These are phyloP conservation scores for Skeletonema marinoi DNA, from an alignment of 108 stramenopile genomes.

Conservation along the genomic window DNA sequence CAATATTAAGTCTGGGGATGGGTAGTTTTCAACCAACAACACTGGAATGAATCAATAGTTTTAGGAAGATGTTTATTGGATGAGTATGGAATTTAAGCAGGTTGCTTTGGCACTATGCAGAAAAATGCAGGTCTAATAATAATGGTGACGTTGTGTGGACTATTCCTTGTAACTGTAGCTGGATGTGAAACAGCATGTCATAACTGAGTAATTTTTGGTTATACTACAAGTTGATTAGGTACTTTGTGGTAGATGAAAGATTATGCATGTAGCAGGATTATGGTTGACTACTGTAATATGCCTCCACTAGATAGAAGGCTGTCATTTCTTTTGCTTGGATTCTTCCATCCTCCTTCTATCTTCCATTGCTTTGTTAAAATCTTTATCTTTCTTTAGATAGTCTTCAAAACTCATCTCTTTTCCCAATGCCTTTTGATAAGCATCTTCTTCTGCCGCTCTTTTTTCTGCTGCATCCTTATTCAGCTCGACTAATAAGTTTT, in stretches of 20 bases:
- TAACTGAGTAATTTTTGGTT: no score
- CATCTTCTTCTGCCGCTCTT: constrained; percentile 61
- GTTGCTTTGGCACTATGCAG: not conserved
- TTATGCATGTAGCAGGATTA: no score
- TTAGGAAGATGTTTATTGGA: constrained; percentile 5
- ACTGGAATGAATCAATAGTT: constrained; percentile 3
- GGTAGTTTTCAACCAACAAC: not conserved
- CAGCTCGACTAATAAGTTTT: constrained; percentile 63
- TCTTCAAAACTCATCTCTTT: constrained; percentile 79
- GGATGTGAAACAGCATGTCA: not conserved
- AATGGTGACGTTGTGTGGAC: not conserved
- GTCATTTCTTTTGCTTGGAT: not conserved
- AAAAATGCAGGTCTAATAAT: not conserved
- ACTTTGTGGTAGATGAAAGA: no score
- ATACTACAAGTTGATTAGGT: no score
- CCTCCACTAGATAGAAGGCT: no score
- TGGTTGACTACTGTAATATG: no score
- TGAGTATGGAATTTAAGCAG: not conserved
- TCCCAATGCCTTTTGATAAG: constrained; percentile 64
- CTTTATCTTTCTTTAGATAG: constrained; percentile 65
- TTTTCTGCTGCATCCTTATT: constrained; percentile 65
- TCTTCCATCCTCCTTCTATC: constrained; percentile 20
- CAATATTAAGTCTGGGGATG: not conserved
- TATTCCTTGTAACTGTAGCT: no score
- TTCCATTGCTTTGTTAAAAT: constrained; percentile 62